Evolutionary conservation across 768 basidiomycete species (phyloP), one percentile per base, ranked within the genome.

Genomic region (Gautieria morchelliformis): DNA sequence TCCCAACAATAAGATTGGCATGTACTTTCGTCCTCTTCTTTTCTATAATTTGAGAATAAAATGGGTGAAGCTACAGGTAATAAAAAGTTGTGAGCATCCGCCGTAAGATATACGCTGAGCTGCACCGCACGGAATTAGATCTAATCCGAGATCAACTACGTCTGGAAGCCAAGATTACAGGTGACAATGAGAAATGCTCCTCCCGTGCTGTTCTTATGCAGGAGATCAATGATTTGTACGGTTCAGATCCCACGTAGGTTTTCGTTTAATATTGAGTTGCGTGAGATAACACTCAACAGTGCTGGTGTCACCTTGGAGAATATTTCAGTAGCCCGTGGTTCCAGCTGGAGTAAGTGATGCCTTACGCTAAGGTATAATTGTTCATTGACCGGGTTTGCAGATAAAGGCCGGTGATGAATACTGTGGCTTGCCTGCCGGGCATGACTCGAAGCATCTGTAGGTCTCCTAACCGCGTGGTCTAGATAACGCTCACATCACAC

Each of bases 351-450:
- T 49, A n/a, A 27, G 27, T 30, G 27, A 3, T 24, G 5, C 22
- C 32, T 49, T 9, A 14, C 10, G 14, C 48, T 2, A 24, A 9
- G 48, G 2, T 5, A 12, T 2, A 49, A 2, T n/a, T n/a, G 7
- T 3, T 8, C 27, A 27, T 27, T 27, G 27, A 27, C 2, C 3
- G 27, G 5, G 27, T 5, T 27, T 27, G 5, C 27, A 27, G 27
- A 47, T 5, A 47, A 4, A 4, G n/a, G n/a, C n/a, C 59, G 66
- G 66, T 37, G 68, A 71, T 6, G 71, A 75, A 5, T 70, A 61
- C 1, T 84, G 82, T 64, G 73, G 75, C 15, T 70, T 77, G 60
- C 70, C 69, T n/a, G 82, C 81, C 32, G 83, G 83, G 0, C 82
- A 84, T 59, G 65, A 74, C 20, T 80, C 79, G 14, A 70, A 68